phyloP scores from a whole-genome alignment of 2,329 filamentous ascomycete species.

The Bimuria novae-zelandiae region DNA sequence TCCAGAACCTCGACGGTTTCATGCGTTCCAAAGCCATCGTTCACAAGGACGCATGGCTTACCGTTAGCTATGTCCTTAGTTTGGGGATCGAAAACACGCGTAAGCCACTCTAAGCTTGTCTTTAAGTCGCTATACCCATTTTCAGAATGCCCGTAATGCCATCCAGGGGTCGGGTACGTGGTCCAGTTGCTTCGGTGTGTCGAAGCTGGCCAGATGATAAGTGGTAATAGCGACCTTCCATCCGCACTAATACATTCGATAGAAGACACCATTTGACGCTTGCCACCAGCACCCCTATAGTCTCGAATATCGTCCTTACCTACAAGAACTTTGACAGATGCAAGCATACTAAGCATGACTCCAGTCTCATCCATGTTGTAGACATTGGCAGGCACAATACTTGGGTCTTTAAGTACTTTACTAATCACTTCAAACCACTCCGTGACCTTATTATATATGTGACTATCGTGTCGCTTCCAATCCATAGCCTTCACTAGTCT shows the following conservation, averaged over 20 bases:
- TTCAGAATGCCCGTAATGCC: conserved; percentile 12
- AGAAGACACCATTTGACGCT: conserved; percentile 17
- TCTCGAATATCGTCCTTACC: conserved; percentile 16
- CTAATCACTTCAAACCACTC: conserved; percentile 14
- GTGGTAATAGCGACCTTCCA: conserved; percentile 17
- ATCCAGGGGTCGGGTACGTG: conserved; percentile 18
- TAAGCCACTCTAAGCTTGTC: conserved; percentile 42
- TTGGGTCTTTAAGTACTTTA: conserved; percentile 2
- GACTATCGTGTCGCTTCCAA: conserved; percentile 16
- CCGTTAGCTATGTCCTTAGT: conserved; percentile 33
- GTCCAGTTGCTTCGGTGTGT: conserved; percentile 6
- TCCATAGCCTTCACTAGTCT: conserved; percentile 11
- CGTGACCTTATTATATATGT: conserved; percentile 17
- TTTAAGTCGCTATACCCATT: conserved; percentile 27
- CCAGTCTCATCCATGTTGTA: conserved; percentile 24
- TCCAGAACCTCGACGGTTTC: conserved; percentile 33
- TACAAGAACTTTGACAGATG: conserved; percentile 12
- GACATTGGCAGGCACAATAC: conserved; percentile 2
- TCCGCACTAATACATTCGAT: conserved; percentile 17
- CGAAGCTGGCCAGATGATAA: conserved; percentile 19
- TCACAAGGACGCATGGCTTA: conserved; percentile 17
- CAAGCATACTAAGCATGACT: conserved; percentile 16
- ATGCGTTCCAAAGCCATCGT: conserved; percentile 24
- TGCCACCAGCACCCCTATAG: conserved; percentile 18
- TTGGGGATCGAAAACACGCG: conserved; percentile 39